phyloP scores from a whole-genome alignment of 108 stramenopile species.

The Chaetoceros muelleri region DNA sequence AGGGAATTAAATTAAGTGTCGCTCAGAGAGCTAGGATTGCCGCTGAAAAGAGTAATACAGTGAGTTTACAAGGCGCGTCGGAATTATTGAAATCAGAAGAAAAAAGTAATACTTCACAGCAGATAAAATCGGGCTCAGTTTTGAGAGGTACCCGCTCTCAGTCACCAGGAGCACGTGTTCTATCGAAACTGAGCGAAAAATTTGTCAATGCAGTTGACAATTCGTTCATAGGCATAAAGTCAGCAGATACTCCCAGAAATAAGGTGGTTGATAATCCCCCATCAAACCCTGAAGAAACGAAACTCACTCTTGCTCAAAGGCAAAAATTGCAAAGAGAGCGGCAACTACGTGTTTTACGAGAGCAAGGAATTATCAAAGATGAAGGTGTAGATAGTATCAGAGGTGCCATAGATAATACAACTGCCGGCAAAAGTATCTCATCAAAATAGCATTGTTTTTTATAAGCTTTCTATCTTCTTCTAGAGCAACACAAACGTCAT shows the following conservation, averaged over 20 bases:
- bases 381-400: no score
- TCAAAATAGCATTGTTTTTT: no score
- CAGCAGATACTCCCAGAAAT: neutral
- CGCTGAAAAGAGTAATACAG: constrained; percentile 47
- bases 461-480: no score
- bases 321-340: constrained; percentile 52
- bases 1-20: constrained; percentile 34
- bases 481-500: no score
- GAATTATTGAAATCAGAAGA: constrained; percentile 1
- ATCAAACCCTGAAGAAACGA: neutral
- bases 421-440: no score
- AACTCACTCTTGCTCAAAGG: constrained; percentile 45
- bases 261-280: neutral
- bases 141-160: constrained; percentile 11
- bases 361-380: constrained; percentile 57
- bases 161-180: constrained; percentile 9
- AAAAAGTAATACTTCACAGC: constrained; percentile 3
- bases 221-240: constrained; percentile 22
- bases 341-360: constrained; percentile 65
- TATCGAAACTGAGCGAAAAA: constrained; percentile 21
- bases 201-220: constrained; percentile 31
- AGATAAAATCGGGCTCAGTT: constrained; percentile 1
- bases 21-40: constrained; percentile 62
- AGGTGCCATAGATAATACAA: no score
- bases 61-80: constrained; percentile 9